phyloP scores from a whole-genome alignment of 176 grass and related monocot species.

The Eragrostis curvula region DNA sequence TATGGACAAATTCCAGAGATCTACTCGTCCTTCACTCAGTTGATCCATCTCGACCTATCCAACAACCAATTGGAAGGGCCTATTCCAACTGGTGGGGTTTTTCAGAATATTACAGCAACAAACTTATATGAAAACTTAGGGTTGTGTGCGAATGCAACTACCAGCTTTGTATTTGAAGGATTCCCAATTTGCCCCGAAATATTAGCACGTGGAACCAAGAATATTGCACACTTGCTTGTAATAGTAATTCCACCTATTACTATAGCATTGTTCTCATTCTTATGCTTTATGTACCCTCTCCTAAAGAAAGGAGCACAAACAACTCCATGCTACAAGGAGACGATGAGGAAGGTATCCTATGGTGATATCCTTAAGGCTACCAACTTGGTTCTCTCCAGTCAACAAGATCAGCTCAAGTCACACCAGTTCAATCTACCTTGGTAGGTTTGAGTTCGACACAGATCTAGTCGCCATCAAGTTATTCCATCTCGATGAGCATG shows the following conservation, averaged over 20 bases:
- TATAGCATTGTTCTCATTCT: neutral
- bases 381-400: constrained; percentile 29
- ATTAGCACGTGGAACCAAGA: too few relatives aligned
- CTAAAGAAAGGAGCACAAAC: neutral
- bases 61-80: constrained; percentile 18
- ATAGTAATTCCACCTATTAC: neutral
- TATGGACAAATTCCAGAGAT: constrained; percentile 6
- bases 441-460: constrained; percentile 36
- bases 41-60: constrained; percentile 32
- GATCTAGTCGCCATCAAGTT: constrained; percentile 37
- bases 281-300: neutral
- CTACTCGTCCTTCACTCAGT: neutral
- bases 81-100: neutral
- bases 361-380: constrained; percentile 28
- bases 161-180: too few relatives aligned
- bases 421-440: constrained; percentile 34
- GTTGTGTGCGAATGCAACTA: too few relatives aligned
- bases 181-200: too few relatives aligned
- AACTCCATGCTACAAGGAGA: neutral
- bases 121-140: too few relatives aligned
- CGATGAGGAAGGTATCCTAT: constrained; percentile 44
- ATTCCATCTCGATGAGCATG: constrained; percentile 1
- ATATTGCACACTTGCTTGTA: constrained; percentile 19
- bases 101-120: too few relatives aligned
- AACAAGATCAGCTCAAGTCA: constrained; percentile 8